These are phyloP conservation scores for Tulasnella calospora DNA, from an alignment of 768 basidiomycete species.

Conservation along the genomic window DNA sequence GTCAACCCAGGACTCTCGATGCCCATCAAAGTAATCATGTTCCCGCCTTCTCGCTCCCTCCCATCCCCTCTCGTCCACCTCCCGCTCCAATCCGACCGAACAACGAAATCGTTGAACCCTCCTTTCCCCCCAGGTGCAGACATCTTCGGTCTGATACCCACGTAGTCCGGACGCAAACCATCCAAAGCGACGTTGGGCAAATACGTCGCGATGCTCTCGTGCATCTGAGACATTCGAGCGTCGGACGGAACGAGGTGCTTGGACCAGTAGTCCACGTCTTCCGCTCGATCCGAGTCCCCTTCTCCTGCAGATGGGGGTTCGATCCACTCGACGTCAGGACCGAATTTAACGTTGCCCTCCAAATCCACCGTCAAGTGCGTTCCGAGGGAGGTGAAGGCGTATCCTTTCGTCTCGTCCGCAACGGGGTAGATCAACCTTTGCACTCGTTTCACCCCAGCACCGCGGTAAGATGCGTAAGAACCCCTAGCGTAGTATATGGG, in stretches of 20 bases:
- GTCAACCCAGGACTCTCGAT: constrained; percentile 94
- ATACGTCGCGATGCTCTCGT: constrained; percentile 65
- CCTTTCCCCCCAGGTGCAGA: constrained; percentile 50
- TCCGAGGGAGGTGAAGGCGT: constrained; percentile 74
- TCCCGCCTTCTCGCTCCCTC: constrained; percentile 31
- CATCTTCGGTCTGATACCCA: constrained; percentile 84
- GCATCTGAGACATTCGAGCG: constrained; percentile 52
- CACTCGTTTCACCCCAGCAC: constrained; percentile 62
- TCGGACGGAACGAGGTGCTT: constrained; percentile 60
- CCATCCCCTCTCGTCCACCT: constrained; percentile 28
- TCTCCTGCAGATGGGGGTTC: constrained; percentile 39
- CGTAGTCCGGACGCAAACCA: constrained; percentile 74
- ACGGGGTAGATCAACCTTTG: constrained; percentile 87
- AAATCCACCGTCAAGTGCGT: constrained; percentile 89
- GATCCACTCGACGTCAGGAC: constrained; percentile 90
- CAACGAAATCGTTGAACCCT: constrained; percentile 80
- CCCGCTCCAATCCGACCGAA: constrained; percentile 60
- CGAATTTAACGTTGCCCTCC: constrained; percentile 79
- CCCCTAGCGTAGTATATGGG: constrained; percentile 79
- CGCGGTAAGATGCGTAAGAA: constrained; percentile 83
- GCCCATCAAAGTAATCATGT: constrained; percentile 78
- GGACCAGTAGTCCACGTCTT: constrained; percentile 71
- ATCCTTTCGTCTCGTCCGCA: constrained; percentile 42
- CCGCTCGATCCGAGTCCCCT: constrained; percentile 41
- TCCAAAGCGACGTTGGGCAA: constrained; percentile 57